phyloP scores from a whole-genome alignment of 2,329 filamentous ascomycete species.

The Penicillium concentricum region DNA sequence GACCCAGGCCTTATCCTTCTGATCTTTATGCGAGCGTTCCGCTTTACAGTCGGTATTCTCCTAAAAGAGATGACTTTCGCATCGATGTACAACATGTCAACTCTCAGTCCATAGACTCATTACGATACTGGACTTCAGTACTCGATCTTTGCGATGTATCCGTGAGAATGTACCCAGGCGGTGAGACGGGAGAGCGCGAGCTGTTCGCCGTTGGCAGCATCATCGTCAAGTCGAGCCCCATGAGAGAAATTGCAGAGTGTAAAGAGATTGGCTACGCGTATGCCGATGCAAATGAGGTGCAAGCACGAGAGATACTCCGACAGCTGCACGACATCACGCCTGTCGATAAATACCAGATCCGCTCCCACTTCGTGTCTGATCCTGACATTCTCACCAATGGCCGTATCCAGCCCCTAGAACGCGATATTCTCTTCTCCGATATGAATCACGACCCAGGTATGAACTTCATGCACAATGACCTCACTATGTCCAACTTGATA shows the following conservation, averaged over 20 bases:
- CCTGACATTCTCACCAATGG: conserved; percentile 27
- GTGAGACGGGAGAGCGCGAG: conserved; percentile 38
- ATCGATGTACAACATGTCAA: conserved; percentile 51
- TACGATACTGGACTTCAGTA: conserved; percentile 60
- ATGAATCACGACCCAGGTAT: conserved; percentile 26
- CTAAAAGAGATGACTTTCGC: conserved; percentile 29
- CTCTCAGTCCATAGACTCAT: conserved; percentile 52
- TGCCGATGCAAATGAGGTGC: conserved; percentile 43
- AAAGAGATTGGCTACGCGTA: conserved; percentile 39
- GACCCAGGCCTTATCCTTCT: conserved; percentile 31
- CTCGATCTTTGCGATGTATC: conserved; percentile 32
- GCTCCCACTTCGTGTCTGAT: conserved; percentile 22
- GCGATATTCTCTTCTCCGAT: conserved; percentile 34
- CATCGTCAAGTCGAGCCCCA: conserved; percentile 42
- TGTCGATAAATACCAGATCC: conserved; percentile 15
- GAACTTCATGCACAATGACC: conserved; percentile 44
- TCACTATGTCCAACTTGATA: conserved; percentile 40
- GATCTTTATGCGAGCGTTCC: conserved; percentile 33
- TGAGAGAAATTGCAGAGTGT: conserved; percentile 9
- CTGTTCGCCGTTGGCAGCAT: conserved; percentile 45
- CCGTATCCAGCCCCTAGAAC: conserved; percentile 34
- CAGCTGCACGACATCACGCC: conserved; percentile 30
- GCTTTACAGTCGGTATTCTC: conserved; percentile 34
- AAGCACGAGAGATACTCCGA: conserved; percentile 35
- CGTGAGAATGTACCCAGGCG: conserved; percentile 32